Evolutionary conservation across 2,329 filamentous ascomycete genomes (phyloP).

Genomic region (Hymenoscyphus fructigenus): DNA sequence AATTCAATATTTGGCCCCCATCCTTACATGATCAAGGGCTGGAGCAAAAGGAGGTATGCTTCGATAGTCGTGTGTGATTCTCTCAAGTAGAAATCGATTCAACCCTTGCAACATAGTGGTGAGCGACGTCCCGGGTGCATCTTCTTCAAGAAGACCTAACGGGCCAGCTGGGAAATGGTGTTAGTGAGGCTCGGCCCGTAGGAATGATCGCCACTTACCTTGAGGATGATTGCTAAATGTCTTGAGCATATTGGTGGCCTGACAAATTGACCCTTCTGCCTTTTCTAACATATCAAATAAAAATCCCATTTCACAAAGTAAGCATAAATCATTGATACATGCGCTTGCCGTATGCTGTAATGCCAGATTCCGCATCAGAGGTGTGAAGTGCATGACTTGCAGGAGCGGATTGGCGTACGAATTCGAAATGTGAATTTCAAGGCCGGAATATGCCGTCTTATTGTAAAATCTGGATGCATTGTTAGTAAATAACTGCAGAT

Average conservation of each 20-base stretch:
- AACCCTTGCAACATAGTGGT: constrained; percentile 83
- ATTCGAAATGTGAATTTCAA: constrained; percentile 95
- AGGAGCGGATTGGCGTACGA: constrained; percentile 93
- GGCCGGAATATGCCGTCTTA: constrained; percentile 82
- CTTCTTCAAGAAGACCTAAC: constrained; percentile 82
- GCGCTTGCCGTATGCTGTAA: constrained; percentile 84
- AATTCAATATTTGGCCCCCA: neutral
- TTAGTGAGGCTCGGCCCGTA: constrained; percentile 5
- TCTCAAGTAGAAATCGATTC: constrained; percentile 81
- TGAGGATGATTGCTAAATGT: constrained; percentile 82
- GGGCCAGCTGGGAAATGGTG: constrained; percentile 55
- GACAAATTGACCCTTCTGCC: constrained; percentile 88
- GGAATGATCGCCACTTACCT: constrained; percentile 44
- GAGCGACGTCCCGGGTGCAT: constrained; percentile 68
- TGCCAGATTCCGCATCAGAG: constrained; percentile 81
- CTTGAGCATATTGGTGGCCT: constrained; percentile 92
- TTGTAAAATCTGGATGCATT: constrained; percentile 76
- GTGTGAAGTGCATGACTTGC: constrained; percentile 89
- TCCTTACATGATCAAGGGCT: constrained; percentile 65
- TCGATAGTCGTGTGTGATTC: constrained; percentile 74
- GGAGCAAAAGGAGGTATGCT: constrained; percentile 61
- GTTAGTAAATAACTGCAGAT: neutral
- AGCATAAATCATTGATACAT: constrained; percentile 78
- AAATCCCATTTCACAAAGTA: constrained; percentile 92
- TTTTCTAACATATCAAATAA: constrained; percentile 98